Evolutionary conservation across 306 rosid genomes (phyloP).

Genomic region (Alnus rubra): DNA sequence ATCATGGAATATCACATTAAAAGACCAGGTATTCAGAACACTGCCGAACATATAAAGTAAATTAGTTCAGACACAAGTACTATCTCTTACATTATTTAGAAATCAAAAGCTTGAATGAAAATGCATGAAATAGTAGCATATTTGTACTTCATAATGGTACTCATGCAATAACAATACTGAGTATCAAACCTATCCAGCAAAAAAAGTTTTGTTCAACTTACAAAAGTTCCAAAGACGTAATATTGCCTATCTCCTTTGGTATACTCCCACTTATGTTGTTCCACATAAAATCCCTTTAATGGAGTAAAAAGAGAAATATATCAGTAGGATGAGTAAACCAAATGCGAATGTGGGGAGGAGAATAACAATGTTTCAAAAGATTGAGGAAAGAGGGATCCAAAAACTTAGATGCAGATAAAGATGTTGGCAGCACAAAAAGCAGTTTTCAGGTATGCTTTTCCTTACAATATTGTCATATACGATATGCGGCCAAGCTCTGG

Average conservation of each 20-base stretch:
- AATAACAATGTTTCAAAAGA: not conserved
- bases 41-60: not conserved
- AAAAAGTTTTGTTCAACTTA: constrained; percentile 25
- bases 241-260: constrained; percentile 54
- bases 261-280: constrained; percentile 45
- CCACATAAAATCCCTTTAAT: constrained; percentile 64
- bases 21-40: not conserved
- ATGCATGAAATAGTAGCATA: not conserved
- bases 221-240: constrained; percentile 48
- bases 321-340: constrained; percentile 15
- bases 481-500: constrained; percentile 54
- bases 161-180: not conserved
- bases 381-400: not conserved
- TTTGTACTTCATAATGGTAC: constrained; percentile 40
- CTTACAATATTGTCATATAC: constrained; percentile 42
- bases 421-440: not conserved
- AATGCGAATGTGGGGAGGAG: not conserved
- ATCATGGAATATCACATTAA: constrained; percentile 13
- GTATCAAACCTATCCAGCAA: not conserved
- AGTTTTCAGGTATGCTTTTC: not conserved
- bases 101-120: not conserved
- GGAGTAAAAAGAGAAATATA: not conserved
- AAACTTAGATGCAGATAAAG: not conserved
- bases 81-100: constrained; percentile 12
- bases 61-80: not conserved